Percentiles rank a stretch among this genome's conserved stretches.
Conservation (phyloP, 805 yeast species). For the Candida khao-thaluensis region DNA sequence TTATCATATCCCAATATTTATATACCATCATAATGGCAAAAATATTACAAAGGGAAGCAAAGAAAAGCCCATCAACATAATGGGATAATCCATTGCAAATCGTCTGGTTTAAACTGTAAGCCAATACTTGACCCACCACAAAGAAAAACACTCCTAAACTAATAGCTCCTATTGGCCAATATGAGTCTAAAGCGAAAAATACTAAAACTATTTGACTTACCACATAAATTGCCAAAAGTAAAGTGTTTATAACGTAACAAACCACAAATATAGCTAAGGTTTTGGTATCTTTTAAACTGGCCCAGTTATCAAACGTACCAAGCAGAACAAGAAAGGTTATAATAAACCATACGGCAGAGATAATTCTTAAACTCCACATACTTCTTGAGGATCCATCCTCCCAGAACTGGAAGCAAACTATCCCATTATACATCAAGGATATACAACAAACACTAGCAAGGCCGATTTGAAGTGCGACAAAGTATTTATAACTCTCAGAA, state of each 20-base stretch:
- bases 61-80: constrained; percentile 87
- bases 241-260: constrained; percentile 68
- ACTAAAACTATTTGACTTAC: constrained; percentile 69
- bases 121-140: constrained; percentile 72
- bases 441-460: constrained; percentile 69
- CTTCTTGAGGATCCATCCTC: constrained; percentile 84
- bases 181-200: constrained; percentile 62
- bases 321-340: constrained; percentile 66
- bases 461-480: constrained; percentile 81
- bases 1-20: constrained; percentile 95
- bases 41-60: constrained; percentile 76
- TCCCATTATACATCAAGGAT: constrained; percentile 68
- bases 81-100: constrained; percentile 77
- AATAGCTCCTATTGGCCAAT: constrained; percentile 92
- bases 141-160: constrained; percentile 70
- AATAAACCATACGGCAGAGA: constrained; percentile 58
- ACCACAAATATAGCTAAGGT: constrained; percentile 72
- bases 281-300: constrained; percentile 50
- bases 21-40: constrained; percentile 92
- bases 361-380: constrained; percentile 52
- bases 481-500: constrained; percentile 69
- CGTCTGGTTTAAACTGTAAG: constrained; percentile 62
- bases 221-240: constrained; percentile 60
- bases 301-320: constrained; percentile 65
- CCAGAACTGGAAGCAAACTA: constrained; percentile 87